Conservation (phyloP, 257 asterid genomes). For the Fraxinus cuspidata region DNA sequence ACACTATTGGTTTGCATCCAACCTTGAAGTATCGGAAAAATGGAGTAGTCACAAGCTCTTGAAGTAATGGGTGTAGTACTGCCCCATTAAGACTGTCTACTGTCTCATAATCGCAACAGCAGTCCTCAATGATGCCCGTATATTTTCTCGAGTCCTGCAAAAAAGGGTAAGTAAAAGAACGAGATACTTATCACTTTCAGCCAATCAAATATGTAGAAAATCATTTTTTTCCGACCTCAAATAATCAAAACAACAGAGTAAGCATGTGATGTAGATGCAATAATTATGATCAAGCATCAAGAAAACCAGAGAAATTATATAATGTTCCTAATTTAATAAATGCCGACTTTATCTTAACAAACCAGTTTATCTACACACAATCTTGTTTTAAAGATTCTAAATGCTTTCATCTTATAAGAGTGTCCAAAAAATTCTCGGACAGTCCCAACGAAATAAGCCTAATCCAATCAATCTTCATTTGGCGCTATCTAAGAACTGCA, state of each 20-base stretch:
- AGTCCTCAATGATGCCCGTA: constrained; percentile 90
- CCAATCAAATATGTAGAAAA: background rate
- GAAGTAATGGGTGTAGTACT: constrained; percentile 83
- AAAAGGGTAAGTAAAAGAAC: constrained; percentile 31
- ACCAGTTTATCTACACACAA: background rate
- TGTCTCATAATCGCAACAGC: constrained; percentile 98
- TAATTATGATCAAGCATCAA: background rate
- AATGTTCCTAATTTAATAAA: background rate
- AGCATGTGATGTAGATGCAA: background rate
- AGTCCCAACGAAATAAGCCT: background rate
- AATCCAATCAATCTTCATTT: background rate
- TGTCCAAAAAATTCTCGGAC: background rate
- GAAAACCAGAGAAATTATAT: background rate
- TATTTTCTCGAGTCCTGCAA: constrained; percentile 85
- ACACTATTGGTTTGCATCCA: constrained; percentile 15
- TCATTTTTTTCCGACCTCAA: background rate
- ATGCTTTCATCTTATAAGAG: background rate
- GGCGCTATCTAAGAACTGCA: background rate
- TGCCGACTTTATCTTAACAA: background rate
- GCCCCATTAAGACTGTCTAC: constrained; percentile 78
- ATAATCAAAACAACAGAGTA: background rate
- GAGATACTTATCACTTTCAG: constrained; percentile 3
- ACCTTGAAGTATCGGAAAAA: constrained; percentile 96
- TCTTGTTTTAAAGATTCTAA: background rate
- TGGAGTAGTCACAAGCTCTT: constrained; percentile 81